Evolutionary conservation across 352 stramenopile species (phyloP).

Genomic region (Pythium diclinum): DNA sequence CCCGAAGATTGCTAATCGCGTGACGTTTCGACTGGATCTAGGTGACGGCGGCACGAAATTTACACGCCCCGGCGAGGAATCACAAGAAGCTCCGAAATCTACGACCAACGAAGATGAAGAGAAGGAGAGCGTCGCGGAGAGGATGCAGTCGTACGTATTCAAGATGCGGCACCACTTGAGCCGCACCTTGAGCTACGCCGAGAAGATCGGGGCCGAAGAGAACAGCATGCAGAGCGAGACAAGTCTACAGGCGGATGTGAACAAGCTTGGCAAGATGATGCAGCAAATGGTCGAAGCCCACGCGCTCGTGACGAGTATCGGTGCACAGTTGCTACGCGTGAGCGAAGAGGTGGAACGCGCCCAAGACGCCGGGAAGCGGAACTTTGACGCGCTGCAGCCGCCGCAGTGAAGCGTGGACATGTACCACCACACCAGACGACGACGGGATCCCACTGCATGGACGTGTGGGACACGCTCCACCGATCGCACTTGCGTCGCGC

Average conservation of each 20-base stretch:
- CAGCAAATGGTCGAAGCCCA: conserved; percentile 39
- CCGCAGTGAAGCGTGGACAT: neutral
- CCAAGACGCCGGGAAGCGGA: neutral
- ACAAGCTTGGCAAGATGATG: conserved; percentile 31
- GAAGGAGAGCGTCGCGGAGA: conserved; percentile 38
- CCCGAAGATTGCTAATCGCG: conserved; percentile 45
- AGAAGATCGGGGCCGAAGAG: conserved; percentile 55
- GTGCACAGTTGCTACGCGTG: conserved; percentile 29
- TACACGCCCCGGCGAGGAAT: conserved; percentile 52
- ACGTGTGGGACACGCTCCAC: neutral
- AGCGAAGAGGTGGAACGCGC: neutral
- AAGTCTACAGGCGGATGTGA: conserved; percentile 35
- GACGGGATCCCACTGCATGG: neutral
- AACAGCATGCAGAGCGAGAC: conserved; percentile 44
- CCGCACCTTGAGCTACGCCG: conserved; percentile 54
- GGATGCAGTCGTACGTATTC: conserved; percentile 39
- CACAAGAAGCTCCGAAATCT: conserved; percentile 28
- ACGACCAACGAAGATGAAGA: conserved; percentile 14
- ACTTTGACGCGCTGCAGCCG: neutral
- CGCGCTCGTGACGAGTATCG: conserved; percentile 37
- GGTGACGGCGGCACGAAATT: conserved; percentile 37
- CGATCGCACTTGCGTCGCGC: neutral
- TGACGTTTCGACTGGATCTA: conserved; percentile 51
- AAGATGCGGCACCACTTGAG: conserved; percentile 67
- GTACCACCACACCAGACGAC: no score